Percentiles rank a stretch among this genome's conserved stretches.
Evolutionary conservation across 768 basidiomycete genomes (phyloP).

Genomic region (Suillus bovinus): DNA sequence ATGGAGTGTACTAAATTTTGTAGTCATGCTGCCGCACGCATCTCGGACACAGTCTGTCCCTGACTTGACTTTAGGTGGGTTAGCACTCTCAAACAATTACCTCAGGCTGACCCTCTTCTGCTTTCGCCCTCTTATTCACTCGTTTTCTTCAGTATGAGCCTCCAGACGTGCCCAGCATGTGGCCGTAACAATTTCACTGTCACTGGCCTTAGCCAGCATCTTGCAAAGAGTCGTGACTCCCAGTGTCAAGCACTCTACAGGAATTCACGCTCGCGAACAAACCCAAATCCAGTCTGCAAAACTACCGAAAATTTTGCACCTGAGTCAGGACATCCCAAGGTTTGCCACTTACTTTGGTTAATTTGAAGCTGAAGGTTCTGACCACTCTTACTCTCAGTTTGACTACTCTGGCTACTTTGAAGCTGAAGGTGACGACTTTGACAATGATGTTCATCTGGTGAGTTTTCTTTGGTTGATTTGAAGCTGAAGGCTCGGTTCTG

Average conservation of each 20-base stretch:
- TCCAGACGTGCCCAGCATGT: background rate
- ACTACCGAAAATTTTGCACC: background rate
- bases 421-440: background rate
- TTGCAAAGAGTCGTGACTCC: constrained; percentile 3
- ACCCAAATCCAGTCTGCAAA: background rate
- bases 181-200: constrained; percentile 3
- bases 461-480: background rate
- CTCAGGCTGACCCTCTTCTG: constrained; percentile 2
- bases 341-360: background rate
- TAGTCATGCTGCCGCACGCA: background rate
- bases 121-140: background rate
- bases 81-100: background rate
- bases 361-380: background rate
- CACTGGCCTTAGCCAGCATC: constrained; percentile 7
- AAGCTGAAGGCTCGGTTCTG: too few species aligned
- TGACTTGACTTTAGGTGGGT: background rate
- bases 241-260: constrained; percentile 4
- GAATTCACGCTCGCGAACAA: background rate
- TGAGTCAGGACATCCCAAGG: background rate
- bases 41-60: background rate
- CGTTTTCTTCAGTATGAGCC: background rate
- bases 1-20: background rate
- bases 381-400: background rate
- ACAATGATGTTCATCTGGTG: background rate
- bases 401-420: background rate